Base-by-base conservation (phyloP, 345 rosid genomes). In the Dipteronia dyeriana region DNA sequence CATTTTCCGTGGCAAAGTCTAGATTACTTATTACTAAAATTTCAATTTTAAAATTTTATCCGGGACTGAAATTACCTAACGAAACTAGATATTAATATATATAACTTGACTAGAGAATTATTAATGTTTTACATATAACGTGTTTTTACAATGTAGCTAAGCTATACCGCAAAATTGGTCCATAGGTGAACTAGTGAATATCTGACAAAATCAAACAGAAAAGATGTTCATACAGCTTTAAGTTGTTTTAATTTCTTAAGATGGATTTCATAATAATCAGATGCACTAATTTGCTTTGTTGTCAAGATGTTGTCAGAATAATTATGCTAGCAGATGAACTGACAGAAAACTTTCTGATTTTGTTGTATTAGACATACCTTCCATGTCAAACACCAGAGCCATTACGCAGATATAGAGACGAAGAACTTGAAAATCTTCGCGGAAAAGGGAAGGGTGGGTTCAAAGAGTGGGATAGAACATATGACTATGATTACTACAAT, bases 381-480 rank as follows among this genome's bases (percentile, higher is more conserved):
- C 99, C 99, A 64, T 76, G 83, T 82, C 85, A 93, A 64, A 95
- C 93, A 63, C 99, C 99, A 5, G 90, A 82, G 80, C 82, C 94
- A 23, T 54, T 95, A 47, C 86, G 84, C 66, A 84, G 75, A 54
- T 86, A 86, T 68, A 87, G 98, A 82, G 90, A 87, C 84, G 88
- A 90, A 76, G 98, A 95, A 79, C 90, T 95, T 1, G 59, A 75
- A 9, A 85, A 83, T 76, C 86, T 95, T 22, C 86, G 92, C n/a
- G 98, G 97, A 68, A 77, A 89, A 70, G 93, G 90, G 5, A 84
- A 75, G 53, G 88, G 86, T 20, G 85, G 82, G 84, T 86, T 92
- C 53, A 87, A 83, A 72, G 97, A 93, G 71, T 93, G 99, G 99
- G 98, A 95, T 79, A 90, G 99, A 86, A 95, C 92, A 22, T 95